Evolutionary conservation across 2,329 filamentous ascomycete genomes (phyloP), one percentile per base, ranked within the genome.

Genomic region (Aspergillus transmontanensis): DNA sequence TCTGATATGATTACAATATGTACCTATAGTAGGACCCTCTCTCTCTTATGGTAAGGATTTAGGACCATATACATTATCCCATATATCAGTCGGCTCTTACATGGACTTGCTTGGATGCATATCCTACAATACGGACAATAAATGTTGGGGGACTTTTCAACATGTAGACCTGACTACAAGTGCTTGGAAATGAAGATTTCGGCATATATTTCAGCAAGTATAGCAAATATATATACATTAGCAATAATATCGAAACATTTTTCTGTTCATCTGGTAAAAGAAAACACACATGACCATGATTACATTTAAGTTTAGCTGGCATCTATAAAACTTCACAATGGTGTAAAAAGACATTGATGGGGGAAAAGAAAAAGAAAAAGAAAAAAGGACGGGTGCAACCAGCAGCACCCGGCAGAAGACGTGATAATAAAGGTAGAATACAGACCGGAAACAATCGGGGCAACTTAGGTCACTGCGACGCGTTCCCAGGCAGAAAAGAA

Each of bases 391-490:
- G 57, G 60, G 64, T 64, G 60, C 62, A 59, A 60, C 62, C 64
- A 51, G 66, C 66, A 68, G 64, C 30, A 59, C 55, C 41, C 34
- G 55, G 51, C 59, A 58, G 58, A 64, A 68, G 62, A 51, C 48
- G n/a, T 58, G 32, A 50, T 36, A 60, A 61, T 64, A 50, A 59
- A 57, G 53, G 58, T 67, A 69, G 55, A 70, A 71, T 71, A 71
- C 67, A 71, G 58, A 59, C 63, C 36, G 62, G 58, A 63, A 60
- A 62, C 58, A 26, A 55, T 41, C 50, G 57, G 54, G 51, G 48
- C 41, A 56, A 23, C 28, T 45, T 50, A 1, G 12, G 51, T 48
- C 56, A 43, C 26, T 45, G 58, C 51, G 26, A 57, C 30, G 34
- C 21, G 28, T 60, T 61, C 59, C 63, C 64, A 61, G 57, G 43